Percentiles rank a stretch among this genome's conserved stretches.
Evolutionary conservation across 257 asterid species (phyloP).

Genomic region (Scutellaria galericulata): DNA sequence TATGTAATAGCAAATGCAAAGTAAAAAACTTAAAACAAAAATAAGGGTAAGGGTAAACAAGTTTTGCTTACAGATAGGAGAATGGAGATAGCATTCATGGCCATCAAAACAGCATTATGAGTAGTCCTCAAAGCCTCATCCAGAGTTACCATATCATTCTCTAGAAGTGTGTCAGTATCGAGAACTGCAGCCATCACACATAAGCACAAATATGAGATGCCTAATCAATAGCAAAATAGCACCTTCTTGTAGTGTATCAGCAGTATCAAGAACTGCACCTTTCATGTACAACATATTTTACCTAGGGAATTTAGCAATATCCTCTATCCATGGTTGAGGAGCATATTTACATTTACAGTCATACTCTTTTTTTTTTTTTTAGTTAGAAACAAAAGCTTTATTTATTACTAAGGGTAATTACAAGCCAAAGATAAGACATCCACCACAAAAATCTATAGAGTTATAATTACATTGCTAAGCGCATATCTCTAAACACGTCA

Average conservation of each 20-base stretch:
- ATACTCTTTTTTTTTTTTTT: slow-evolving; percentile 4
- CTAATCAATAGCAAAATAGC: slow-evolving; percentile 53
- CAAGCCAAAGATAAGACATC: no score
- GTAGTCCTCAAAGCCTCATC: slow-evolving; percentile 92
- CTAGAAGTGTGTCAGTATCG: slow-evolving; percentile 87
- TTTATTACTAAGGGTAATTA: background rate
- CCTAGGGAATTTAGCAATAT: slow-evolving; percentile 19
- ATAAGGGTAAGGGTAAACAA: slow-evolving; percentile 21
- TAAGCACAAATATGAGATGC: slow-evolving; percentile 44
- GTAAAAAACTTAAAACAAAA: slow-evolving; percentile 28
- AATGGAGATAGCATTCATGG: slow-evolving; percentile 78
- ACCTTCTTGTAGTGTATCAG: slow-evolving; percentile 49
- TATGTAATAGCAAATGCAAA: slow-evolving; percentile 21
- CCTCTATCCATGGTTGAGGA: slow-evolving; percentile 6
- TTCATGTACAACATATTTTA: slow-evolving; percentile 17
- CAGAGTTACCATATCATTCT: slow-evolving; percentile 84
- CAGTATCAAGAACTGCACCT: slow-evolving; percentile 47
- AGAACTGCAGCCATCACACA: slow-evolving; percentile 66
- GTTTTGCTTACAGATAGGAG: slow-evolving; percentile 67
- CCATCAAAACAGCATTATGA: slow-evolving; percentile 86
- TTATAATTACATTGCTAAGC: no score
- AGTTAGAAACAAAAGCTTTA: background rate
- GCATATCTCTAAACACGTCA: no score
- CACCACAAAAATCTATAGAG: no score
- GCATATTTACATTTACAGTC: slow-evolving; percentile 4